Evolutionary conservation across 257 asterid genomes (phyloP).

Genomic region (Nicotiana noctiflora): DNA sequence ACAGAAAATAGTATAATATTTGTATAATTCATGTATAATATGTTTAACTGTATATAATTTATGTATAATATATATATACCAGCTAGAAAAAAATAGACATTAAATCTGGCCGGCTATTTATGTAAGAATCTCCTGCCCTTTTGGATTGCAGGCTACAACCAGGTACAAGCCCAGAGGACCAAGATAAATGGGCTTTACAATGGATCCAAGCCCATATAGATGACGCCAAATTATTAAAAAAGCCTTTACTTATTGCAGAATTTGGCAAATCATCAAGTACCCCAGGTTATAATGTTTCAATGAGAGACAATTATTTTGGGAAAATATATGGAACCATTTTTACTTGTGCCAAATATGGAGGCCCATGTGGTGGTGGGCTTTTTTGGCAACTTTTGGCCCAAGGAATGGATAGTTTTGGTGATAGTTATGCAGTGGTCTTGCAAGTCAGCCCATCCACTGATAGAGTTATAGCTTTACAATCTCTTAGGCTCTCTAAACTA

Average conservation of each 20-base stretch:
- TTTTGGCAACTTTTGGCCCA: slow-evolving; percentile 24
- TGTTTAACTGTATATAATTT: no score
- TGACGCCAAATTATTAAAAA: slow-evolving; percentile 13
- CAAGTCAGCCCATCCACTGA: slow-evolving; percentile 15
- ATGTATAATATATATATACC: no score
- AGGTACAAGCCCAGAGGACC: neutral
- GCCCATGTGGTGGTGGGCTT: slow-evolving; percentile 10
- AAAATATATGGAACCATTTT: slow-evolving; percentile 11
- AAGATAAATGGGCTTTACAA: neutral
- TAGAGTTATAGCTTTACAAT: slow-evolving; percentile 19
- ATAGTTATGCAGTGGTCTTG: slow-evolving; percentile 24
- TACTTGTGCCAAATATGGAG: slow-evolving; percentile 7
- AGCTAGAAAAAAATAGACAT: no score
- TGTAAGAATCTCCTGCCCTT: neutral
- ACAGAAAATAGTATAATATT: no score
- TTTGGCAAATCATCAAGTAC: slow-evolving; percentile 16
- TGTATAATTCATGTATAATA: no score
- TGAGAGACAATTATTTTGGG: slow-evolving; percentile 14
- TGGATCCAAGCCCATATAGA: slow-evolving; percentile 19
- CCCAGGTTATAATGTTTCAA: neutral
- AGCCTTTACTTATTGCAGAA: slow-evolving; percentile 17
- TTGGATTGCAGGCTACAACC: neutral
- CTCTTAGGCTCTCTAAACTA: slow-evolving; percentile 11
- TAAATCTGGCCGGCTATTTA: no score
- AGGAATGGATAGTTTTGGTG: slow-evolving; percentile 17